These are phyloP conservation scores for Exophiala sp. DNA, from an alignment of 2,329 filamentous ascomycete species.

Conservation along the genomic window DNA sequence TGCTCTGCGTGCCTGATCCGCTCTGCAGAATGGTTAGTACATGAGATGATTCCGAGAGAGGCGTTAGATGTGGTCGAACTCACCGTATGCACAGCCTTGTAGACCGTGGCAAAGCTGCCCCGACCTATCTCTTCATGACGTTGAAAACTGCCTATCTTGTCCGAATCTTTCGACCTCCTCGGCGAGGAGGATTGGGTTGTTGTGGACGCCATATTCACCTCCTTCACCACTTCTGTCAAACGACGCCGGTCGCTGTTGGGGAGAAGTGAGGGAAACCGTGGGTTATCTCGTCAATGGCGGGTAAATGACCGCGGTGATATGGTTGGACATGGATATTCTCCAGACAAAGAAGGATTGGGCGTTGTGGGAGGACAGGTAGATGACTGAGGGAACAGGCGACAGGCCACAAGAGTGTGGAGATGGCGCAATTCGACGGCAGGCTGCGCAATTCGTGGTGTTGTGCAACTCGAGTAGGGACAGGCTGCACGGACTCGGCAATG, in stretches of 20 bases:
- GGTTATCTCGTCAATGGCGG: constrained; percentile 36
- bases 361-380: constrained; percentile 7
- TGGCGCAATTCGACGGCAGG: constrained; percentile 23
- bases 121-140: constrained; percentile 89
- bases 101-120: constrained; percentile 96
- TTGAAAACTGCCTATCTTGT: constrained; percentile 57
- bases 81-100: constrained; percentile 80
- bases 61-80: constrained; percentile 36
- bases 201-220: constrained; percentile 39
- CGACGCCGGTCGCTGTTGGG: constrained; percentile 18
- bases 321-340: constrained; percentile 35
- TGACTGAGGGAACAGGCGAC: constrained; percentile 17
- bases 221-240: constrained; percentile 21
- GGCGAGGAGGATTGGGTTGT: constrained; percentile 38
- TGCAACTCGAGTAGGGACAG: constrained; percentile 10
- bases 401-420: constrained; percentile 23
- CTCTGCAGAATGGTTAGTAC: constrained; percentile 23
- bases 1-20: constrained; percentile 44
- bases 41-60: neutral
- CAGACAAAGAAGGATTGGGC: constrained; percentile 11
- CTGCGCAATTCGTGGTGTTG: constrained; percentile 11
- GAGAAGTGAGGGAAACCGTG: constrained; percentile 20
- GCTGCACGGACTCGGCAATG: constrained; percentile 6
- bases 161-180: constrained; percentile 37
- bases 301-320: constrained; percentile 33